phyloP scores from a whole-genome alignment of 176 grass and related monocot species.

The Hyparrhenia diplandra region DNA sequence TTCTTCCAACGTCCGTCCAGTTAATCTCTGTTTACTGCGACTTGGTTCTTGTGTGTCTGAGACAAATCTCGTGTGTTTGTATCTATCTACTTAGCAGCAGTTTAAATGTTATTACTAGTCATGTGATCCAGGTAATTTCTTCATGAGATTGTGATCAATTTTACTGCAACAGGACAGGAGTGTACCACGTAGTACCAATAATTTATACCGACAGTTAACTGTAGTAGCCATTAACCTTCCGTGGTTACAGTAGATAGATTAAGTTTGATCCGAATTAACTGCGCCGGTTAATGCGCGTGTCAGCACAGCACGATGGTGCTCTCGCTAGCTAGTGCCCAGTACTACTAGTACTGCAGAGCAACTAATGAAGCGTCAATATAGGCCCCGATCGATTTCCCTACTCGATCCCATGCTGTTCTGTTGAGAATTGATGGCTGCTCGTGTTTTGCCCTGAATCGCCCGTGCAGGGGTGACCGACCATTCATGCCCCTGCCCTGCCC shows the following conservation, averaged over 20 bases:
- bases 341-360: no score
- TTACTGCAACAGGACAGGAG: not conserved
- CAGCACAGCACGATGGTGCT: not conserved
- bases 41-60: not conserved
- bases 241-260: not conserved
- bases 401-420: no score
- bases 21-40: not conserved
- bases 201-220: not conserved
- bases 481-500: not conserved
- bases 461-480: not conserved
- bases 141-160: not conserved
- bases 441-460: slow-evolving; percentile 10
- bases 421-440: not conserved
- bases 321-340: not conserved
- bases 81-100: not conserved
- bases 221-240: no score
- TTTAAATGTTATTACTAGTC: not conserved
- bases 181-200: not conserved
- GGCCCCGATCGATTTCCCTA: no score
- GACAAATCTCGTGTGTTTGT: slow-evolving; percentile 25
- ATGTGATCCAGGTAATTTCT: slow-evolving; percentile 17
- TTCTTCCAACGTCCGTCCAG: not conserved
- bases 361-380: no score
- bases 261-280: not conserved
- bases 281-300: not conserved